phyloP scores from a whole-genome alignment of 2,329 filamentous ascomycete genomes.

The Conoideocrella luteorostrata region DNA sequence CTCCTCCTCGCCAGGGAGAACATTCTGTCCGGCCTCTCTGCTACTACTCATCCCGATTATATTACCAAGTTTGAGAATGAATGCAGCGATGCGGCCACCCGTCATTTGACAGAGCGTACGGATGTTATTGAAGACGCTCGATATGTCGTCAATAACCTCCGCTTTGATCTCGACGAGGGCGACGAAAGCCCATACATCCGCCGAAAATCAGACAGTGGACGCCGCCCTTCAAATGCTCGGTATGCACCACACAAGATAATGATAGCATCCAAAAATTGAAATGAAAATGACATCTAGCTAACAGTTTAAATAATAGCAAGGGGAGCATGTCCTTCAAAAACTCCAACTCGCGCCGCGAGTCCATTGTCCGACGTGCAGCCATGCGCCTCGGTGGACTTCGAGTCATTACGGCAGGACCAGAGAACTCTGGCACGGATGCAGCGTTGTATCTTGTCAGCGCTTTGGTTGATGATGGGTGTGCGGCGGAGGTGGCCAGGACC shows the following conservation, averaged over 20 bases:
- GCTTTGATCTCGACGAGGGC: slow-evolving; percentile 75
- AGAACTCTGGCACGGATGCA: slow-evolving; percentile 76
- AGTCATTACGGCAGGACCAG: slow-evolving; percentile 74
- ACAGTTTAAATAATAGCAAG: slow-evolving; percentile 50
- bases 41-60: slow-evolving; percentile 76
- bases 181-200: slow-evolving; percentile 81
- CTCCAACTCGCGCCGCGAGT: slow-evolving; percentile 69
- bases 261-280: neutral
- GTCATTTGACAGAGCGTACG: slow-evolving; percentile 67
- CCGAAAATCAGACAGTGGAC: slow-evolving; percentile 61
- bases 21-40: slow-evolving; percentile 70
- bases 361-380: slow-evolving; percentile 68
- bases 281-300: slow-evolving; percentile 13
- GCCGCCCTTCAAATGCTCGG: slow-evolving; percentile 55
- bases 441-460: slow-evolving; percentile 79
- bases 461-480: slow-evolving; percentile 69
- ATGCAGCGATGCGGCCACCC: slow-evolving; percentile 65
- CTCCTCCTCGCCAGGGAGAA: slow-evolving; percentile 72
- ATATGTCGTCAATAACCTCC: slow-evolving; percentile 87
- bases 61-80: slow-evolving; percentile 76
- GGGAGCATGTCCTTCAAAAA: slow-evolving; percentile 77
- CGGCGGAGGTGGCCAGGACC: slow-evolving; percentile 65
- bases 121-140: slow-evolving; percentile 75
- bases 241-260: slow-evolving; percentile 27
- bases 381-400: slow-evolving; percentile 65